phyloP scores from a whole-genome alignment of 495 filamentous ascomycete species.

The Hamigera avellanea region DNA sequence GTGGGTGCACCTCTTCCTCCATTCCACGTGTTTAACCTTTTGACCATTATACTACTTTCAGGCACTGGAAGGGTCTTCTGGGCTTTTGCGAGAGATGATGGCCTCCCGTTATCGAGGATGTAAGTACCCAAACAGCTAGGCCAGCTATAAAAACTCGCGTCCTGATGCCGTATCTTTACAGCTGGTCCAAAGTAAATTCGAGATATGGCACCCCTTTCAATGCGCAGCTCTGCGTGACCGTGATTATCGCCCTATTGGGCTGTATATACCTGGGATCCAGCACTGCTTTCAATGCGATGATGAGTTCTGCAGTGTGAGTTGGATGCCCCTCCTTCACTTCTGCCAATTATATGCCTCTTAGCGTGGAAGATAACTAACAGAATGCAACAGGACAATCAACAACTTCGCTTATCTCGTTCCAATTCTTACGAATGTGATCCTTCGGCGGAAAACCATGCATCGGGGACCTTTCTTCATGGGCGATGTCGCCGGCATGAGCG shows the following conservation, averaged over 20 bases:
- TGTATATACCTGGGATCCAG: constrained; percentile 57
- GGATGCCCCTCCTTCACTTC: too few species aligned
- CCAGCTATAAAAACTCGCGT: too few species aligned
- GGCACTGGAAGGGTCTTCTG: constrained; percentile 58
- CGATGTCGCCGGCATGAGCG: constrained; percentile 16
- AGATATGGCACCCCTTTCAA: constrained; percentile 33
- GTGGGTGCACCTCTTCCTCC: constrained; percentile 6
- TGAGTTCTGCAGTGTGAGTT: constrained; percentile 45
- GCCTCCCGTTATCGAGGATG: constrained; percentile 22
- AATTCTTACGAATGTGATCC: constrained; percentile 24
- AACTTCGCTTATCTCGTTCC: constrained; percentile 24
- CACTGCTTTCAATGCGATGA: constrained; percentile 58
- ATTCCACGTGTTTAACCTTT: too few species aligned
- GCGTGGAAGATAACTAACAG: constrained; percentile 3
- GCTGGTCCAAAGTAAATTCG: constrained; percentile 17
- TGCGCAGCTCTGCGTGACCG: constrained; percentile 47
- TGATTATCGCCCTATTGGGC: constrained; percentile 51
- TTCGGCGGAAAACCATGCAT: constrained; percentile 22
- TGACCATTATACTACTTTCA: constrained; percentile 37
- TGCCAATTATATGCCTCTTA: neutral
- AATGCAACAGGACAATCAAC: constrained; percentile 29
- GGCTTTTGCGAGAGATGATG: constrained; percentile 62
- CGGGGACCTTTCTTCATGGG: constrained; percentile 21
- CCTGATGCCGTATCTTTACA: constrained; percentile 2
- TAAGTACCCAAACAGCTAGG: too few species aligned